These are phyloP conservation scores for Solanum clarkiae DNA, from an alignment of 257 asterid genomes.

Conservation along the genomic window DNA sequence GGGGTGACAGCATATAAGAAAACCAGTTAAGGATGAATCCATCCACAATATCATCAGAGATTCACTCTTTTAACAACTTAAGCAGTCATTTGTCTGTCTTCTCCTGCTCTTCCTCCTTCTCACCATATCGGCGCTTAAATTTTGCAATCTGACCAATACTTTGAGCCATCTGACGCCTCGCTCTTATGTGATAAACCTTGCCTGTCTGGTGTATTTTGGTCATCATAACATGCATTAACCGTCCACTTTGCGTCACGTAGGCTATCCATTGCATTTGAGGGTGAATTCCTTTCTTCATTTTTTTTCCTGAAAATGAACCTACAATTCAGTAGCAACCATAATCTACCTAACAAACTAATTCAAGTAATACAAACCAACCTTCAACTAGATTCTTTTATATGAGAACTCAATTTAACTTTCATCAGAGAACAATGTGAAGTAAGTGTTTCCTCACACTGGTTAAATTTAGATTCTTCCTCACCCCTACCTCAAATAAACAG, in stretches of 20 bases:
- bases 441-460: neutral
- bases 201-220: conserved; percentile 52
- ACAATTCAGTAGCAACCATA: neutral
- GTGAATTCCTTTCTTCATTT: conserved; percentile 64
- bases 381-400: neutral
- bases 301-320: conserved; percentile 11
- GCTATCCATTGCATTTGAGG: conserved; percentile 77
- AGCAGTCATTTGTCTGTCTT: conserved; percentile 11
- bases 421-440: neutral
- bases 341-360: neutral
- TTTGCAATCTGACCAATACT: conserved; percentile 62
- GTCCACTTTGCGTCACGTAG: conserved; percentile 61
- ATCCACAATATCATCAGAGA: neutral
- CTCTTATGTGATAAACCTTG: conserved; percentile 56
- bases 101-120: conserved; percentile 24
- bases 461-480: neutral
- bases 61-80: neutral
- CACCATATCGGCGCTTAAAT: conserved; percentile 57
- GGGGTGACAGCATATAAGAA: neutral
- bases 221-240: conserved; percentile 52
- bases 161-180: conserved; percentile 62
- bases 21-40: neutral
- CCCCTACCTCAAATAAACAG: too few species aligned
- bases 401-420: neutral
- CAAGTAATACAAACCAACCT: neutral